Evolutionary conservation across 2,329 filamentous ascomycete genomes (phyloP).

Genomic region (Monosporascus sp.): DNA sequence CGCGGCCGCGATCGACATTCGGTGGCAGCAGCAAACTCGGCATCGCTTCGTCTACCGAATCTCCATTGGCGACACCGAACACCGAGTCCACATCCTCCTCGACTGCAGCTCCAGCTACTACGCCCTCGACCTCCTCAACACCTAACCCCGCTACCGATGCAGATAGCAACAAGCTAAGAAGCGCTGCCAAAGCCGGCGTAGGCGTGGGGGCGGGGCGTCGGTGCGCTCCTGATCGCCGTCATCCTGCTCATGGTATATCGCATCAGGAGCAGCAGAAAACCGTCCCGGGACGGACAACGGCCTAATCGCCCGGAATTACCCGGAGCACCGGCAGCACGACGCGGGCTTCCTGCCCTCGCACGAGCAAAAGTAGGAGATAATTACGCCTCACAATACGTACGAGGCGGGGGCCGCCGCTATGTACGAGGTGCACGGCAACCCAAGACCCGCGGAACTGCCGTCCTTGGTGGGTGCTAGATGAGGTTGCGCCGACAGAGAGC

Average conservation of each 20-base stretch:
- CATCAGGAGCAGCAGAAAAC: background rate
- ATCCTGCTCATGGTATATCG: too few species aligned
- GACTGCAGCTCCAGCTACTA: background rate
- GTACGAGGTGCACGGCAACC: background rate
- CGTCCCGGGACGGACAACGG: background rate
- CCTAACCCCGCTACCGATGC: background rate
- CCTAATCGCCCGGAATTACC: background rate
- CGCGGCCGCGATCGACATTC: conserved; percentile 5
- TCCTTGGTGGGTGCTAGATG: background rate
- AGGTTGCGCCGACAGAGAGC: too few species aligned
- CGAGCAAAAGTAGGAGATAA: background rate
- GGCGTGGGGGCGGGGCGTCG: background rate
- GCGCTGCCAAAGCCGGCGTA: background rate
- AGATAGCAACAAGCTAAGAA: background rate
- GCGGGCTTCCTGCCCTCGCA: background rate
- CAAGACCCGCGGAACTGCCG: background rate
- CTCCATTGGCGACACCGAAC: background rate
- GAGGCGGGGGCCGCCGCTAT: background rate
- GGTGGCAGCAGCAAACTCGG: conserved; percentile 4
- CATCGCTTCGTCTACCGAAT: conserved; percentile 1
- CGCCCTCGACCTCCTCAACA: background rate
- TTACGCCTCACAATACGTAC: background rate
- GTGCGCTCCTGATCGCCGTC: background rate
- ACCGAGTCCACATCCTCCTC: background rate
- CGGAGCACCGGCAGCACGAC: background rate